Evolutionary conservation across 2,329 filamentous ascomycete genomes (phyloP).

Genomic region (Parastagonospora avenae): DNA sequence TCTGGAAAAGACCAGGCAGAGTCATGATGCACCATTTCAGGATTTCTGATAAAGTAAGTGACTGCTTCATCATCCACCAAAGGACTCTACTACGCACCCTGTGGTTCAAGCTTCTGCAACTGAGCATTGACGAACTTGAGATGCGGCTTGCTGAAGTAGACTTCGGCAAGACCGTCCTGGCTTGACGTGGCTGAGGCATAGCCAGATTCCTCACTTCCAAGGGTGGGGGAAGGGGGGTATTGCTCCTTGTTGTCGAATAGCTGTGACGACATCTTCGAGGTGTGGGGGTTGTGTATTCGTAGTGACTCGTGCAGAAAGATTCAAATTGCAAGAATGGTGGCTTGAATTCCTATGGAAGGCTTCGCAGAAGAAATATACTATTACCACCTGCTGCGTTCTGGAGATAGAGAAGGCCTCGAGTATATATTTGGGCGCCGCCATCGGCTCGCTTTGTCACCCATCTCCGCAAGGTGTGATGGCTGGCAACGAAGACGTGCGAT

Average conservation of each 20-base stretch:
- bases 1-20: constrained; percentile 78
- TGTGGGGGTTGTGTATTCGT: constrained; percentile 7
- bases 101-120: constrained; percentile 82
- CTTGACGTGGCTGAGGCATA: constrained; percentile 76
- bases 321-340: constrained; percentile 12
- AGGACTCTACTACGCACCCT: constrained; percentile 59
- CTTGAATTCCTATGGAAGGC: constrained; percentile 13
- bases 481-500: constrained; percentile 39
- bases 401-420: constrained; percentile 23
- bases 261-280: constrained; percentile 36
- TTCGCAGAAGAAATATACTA: constrained; percentile 24
- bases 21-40: constrained; percentile 90
- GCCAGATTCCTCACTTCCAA: constrained; percentile 71
- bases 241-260: constrained; percentile 26
- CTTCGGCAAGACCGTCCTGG: constrained; percentile 68
- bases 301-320: constrained; percentile 28
- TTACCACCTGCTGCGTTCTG: constrained; percentile 26
- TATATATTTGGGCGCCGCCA: constrained; percentile 38
- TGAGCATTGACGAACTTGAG: constrained; percentile 89
- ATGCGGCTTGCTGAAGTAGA: constrained; percentile 86
- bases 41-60: constrained; percentile 64
- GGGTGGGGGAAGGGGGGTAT: constrained; percentile 32
- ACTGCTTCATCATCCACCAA: neutral
- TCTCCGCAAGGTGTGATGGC: constrained; percentile 33
- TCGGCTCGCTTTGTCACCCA: constrained; percentile 38